These are phyloP conservation scores for Neohortaea acidophila DNA, from an alignment of 495 filamentous ascomycete species.

Conservation along the genomic window DNA sequence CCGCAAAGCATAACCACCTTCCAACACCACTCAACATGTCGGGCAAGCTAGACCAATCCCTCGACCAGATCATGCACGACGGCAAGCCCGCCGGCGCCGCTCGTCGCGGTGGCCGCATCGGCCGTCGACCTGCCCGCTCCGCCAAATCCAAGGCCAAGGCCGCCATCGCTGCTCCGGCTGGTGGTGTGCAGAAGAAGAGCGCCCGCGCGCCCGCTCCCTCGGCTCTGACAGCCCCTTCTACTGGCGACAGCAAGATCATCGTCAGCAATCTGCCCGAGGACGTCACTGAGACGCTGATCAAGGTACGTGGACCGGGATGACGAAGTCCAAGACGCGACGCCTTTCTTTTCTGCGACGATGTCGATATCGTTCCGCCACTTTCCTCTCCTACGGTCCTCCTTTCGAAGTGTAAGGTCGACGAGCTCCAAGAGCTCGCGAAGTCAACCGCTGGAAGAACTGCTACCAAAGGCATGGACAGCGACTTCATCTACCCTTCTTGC, in stretches of 20 bases:
- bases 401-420: no score
- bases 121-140: slow-evolving; percentile 36
- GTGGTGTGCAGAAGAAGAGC: slow-evolving; percentile 75
- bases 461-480: no score
- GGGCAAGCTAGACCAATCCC: slow-evolving; percentile 83
- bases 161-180: slow-evolving; percentile 49
- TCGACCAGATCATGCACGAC: slow-evolving; percentile 86
- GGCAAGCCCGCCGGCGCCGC: slow-evolving; percentile 43
- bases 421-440: no score
- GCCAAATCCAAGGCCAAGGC: slow-evolving; percentile 34
- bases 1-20: slow-evolving; percentile 2
- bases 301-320: slow-evolving; percentile 87
- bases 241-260: slow-evolving; percentile 81
- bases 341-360: no score
- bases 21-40: slow-evolving; percentile 46
- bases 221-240: slow-evolving; percentile 39
- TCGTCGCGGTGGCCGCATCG: slow-evolving; percentile 26
- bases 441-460: no score
- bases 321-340: no score
- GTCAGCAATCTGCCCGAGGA: slow-evolving; percentile 95
- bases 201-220: slow-evolving; percentile 36
- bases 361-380: no score
- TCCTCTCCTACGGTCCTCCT: no score
- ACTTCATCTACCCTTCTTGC: no score
- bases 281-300: slow-evolving; percentile 88